phyloP scores from a whole-genome alignment of 139 green algal species.

The Chlamydomonas asymmetrica region DNA sequence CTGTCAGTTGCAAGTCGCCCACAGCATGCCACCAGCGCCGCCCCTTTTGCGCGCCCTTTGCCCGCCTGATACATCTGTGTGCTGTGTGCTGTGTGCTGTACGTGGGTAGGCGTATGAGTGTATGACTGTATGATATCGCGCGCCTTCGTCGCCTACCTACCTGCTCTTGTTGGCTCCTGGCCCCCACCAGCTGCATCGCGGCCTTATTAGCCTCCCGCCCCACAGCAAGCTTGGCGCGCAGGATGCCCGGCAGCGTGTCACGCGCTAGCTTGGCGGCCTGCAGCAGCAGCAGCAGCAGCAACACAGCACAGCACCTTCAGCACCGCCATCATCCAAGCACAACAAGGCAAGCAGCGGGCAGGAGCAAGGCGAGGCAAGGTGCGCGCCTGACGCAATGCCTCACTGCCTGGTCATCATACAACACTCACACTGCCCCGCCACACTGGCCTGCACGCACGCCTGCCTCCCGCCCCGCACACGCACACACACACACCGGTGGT shows the following conservation, averaged over 20 bases:
- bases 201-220: not conserved
- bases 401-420: too few relatives aligned
- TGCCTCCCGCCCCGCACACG: not conserved
- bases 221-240: slow-evolving; percentile 13
- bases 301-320: too few relatives aligned
- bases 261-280: slow-evolving; percentile 4
- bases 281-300: too few relatives aligned
- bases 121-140: too few relatives aligned
- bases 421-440: too few relatives aligned
- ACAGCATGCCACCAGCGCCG: not conserved
- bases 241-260: slow-evolving; percentile 6
- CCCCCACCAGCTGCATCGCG: not conserved
- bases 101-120: too few relatives aligned
- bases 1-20: too few relatives aligned
- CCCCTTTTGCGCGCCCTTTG: not conserved
- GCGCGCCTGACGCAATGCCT: too few relatives aligned
- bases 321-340: too few relatives aligned
- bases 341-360: too few relatives aligned
- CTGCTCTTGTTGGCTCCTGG: not conserved
- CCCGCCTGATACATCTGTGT: not conserved
- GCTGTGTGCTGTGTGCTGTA: too few relatives aligned
- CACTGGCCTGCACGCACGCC: not conserved
- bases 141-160: not conserved
- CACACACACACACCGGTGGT: slow-evolving; percentile 9
- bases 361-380: too few relatives aligned